A percentile compares a stretch with the other conserved stretches of the same genome.
Conservation (phyloP, 2,329 filamentous ascomycete species). For the Aspergillus sp. region DNA sequence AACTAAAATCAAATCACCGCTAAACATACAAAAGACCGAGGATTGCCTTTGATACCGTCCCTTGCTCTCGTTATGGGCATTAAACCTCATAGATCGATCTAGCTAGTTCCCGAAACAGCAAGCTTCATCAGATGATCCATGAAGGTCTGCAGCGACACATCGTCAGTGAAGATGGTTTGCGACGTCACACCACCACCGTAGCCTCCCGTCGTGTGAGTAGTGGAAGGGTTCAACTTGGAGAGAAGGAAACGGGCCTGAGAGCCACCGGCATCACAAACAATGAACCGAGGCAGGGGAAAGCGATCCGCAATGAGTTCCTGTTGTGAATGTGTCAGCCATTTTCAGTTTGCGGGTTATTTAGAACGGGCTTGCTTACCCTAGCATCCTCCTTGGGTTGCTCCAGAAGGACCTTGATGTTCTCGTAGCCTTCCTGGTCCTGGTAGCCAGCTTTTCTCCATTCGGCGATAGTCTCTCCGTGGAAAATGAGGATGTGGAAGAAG, state of each 20-base stretch:
- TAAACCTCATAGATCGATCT: constrained; percentile 26
- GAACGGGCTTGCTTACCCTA: constrained; percentile 59
- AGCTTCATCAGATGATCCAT: constrained; percentile 99
- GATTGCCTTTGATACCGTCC: constrained; percentile 27
- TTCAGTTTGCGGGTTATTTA: neutral
- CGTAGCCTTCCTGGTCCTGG: constrained; percentile 96
- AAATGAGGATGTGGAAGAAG: constrained; percentile 99
- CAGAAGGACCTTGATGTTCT: constrained; percentile 85
- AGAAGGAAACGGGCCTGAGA: constrained; percentile 96
- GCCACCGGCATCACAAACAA: constrained; percentile 96
- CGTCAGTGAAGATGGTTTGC: constrained; percentile 98
- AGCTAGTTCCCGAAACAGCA: constrained; percentile 51
- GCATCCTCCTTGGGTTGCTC: constrained; percentile 97
- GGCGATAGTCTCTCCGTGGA: constrained; percentile 96
- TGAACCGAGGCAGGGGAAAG: constrained; percentile 97
- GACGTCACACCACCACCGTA: constrained; percentile 89
- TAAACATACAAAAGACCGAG: constrained; percentile 42
- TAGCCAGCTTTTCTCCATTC: constrained; percentile 98
- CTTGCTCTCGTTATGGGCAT: constrained; percentile 33
- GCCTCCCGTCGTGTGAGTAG: constrained; percentile 88
- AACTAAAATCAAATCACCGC: constrained; percentile 32
- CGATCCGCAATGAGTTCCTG: constrained; percentile 95
- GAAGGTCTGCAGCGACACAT: constrained; percentile 96
- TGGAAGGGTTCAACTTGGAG: constrained; percentile 95
- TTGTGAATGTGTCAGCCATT: constrained; percentile 5